Evolutionary conservation across 2,329 filamentous ascomycete genomes (phyloP), one percentile per base, ranked within the genome.

Genomic region (Lecanosticta acicola): DNA sequence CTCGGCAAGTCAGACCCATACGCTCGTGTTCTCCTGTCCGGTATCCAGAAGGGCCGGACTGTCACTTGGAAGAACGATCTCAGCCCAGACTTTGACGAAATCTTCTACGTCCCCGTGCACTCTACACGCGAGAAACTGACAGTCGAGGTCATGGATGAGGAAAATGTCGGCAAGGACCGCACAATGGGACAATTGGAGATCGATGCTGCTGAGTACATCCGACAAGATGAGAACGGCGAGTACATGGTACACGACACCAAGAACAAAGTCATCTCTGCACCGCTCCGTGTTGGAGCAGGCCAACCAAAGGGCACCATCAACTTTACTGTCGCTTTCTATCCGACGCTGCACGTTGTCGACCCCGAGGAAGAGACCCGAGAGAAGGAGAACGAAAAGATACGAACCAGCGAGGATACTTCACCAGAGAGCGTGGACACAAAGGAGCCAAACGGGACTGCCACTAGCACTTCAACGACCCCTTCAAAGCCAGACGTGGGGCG

Each of bases 1-100:
- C 80, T 98, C 67, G 93, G 93, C 68, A 97, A 97, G 69, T 97
- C 93, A 1, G 94, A 98, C 66, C 88, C 93, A 0, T 98, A 98
- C 60, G 87, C 83, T 17, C 84, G 91, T 34, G 85, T 97, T 1
- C 69, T 96, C 43, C 77, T 96, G 5, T 95, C 90, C 39, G 91
- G 93, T 37, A 82, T 97, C 46, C 85, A 93, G 63, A 94, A 91
- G 67, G 89, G 80, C 8, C 82, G 90, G 47, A 97, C 93, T 2
- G 93, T 98, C 41, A 97, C 91, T 0, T 95, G 93, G 74, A 83
- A 88, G 64, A 98, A 95, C 69, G 94, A 96, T 51, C 80, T 98
- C 47, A 88, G 94, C 64, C 93, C 93, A 1, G 85, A 93, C 43
- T 98, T 87, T 83, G 89, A 98, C 60, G 93, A 98, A 68, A 83